Conservation (phyloP, 805 yeast species). For the Saturnispora dispora region DNA sequence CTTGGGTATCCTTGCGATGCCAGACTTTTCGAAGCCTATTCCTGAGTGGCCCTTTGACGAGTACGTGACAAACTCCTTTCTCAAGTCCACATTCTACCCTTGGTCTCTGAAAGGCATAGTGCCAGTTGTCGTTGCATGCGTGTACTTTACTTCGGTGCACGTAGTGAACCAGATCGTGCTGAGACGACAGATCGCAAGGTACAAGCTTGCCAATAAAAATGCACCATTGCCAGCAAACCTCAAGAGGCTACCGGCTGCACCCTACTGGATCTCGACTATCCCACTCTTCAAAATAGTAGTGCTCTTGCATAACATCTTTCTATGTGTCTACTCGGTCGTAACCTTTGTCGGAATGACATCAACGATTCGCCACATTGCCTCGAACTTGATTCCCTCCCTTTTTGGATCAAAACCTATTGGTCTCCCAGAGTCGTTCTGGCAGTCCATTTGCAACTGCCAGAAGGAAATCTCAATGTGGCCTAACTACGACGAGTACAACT, state of each 20-base stretch:
- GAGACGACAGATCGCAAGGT: slow-evolving; percentile 35
- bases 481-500: slow-evolving; percentile 17
- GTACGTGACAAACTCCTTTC: slow-evolving; percentile 8
- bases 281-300: slow-evolving; percentile 44
- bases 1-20: neutral
- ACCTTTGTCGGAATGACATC: slow-evolving; percentile 57
- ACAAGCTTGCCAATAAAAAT: slow-evolving; percentile 20
- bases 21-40: slow-evolving; percentile 13
- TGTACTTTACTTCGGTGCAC: slow-evolving; percentile 53
- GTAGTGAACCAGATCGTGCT: slow-evolving; percentile 38
- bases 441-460: slow-evolving; percentile 44
- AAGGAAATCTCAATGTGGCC: slow-evolving; percentile 50
- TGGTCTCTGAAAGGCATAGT: slow-evolving; percentile 39
- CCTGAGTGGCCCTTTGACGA: slow-evolving; percentile 23
- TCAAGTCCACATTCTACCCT: slow-evolving; percentile 30
- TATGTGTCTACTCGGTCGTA: slow-evolving; percentile 63
- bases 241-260: slow-evolving; percentile 43
- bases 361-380: slow-evolving; percentile 31
- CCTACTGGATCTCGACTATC: slow-evolving; percentile 39
- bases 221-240: slow-evolving; percentile 18
- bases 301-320: slow-evolving; percentile 48
- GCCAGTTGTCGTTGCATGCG: slow-evolving; percentile 48
- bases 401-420: slow-evolving; percentile 14
- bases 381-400: slow-evolving; percentile 23
- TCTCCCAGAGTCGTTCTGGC: slow-evolving; percentile 42